These are phyloP conservation scores for Ceratocystis papillata DNA, from an alignment of 2,329 filamentous ascomycete genomes.

Conservation along the genomic window DNA sequence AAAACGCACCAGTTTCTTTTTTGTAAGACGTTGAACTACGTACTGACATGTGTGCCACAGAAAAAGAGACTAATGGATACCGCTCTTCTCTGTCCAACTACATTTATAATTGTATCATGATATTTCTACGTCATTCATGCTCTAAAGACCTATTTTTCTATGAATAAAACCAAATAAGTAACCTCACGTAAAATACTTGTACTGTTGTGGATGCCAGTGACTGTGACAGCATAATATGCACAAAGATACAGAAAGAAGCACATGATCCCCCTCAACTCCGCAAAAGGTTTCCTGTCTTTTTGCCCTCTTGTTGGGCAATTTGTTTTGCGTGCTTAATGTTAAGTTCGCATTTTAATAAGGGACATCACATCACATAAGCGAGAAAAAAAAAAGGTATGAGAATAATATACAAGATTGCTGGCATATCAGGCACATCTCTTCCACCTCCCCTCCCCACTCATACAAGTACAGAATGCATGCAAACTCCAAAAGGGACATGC, in stretches of 20 bases:
- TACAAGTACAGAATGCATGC: constrained; percentile 11
- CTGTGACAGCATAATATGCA: background rate
- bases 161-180: background rate
- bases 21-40: background rate
- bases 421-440: constrained; percentile 3
- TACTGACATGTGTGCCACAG: constrained; percentile 2
- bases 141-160: background rate
- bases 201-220: background rate
- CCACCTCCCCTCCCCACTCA: constrained; percentile 1
- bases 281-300: background rate
- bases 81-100: background rate
- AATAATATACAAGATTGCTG: constrained; percentile 20
- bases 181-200: background rate
- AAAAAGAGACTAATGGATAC: background rate
- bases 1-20: background rate
- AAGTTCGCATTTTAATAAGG: background rate
- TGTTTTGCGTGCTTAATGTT: too few species aligned
- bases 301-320: too few species aligned
- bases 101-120: constrained; percentile 10
- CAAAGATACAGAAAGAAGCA: background rate
- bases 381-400: constrained; percentile 15
- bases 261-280: background rate
- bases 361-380: background rate
- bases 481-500: constrained; percentile 8
- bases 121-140: background rate